phyloP scores from a whole-genome alignment of 1,139 yeast species.

The Nakaseomyces kungkrabaensis region DNA sequence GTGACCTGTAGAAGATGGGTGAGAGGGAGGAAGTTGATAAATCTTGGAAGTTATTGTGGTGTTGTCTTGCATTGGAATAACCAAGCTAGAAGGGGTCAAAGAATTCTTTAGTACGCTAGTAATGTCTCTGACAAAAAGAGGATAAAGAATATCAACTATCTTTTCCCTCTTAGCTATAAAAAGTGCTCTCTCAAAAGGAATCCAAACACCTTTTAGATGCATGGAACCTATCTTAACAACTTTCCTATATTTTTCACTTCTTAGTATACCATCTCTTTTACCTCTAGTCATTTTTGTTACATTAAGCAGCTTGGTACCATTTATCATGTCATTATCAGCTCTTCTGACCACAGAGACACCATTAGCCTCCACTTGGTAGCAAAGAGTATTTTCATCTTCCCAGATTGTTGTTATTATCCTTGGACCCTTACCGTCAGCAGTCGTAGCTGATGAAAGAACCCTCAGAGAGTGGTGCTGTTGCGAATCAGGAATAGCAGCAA shows the following conservation, averaged over 20 bases:
- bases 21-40: background rate
- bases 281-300: conserved; percentile 96
- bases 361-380: conserved; percentile 92
- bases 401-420: conserved; percentile 91
- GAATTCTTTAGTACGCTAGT: conserved; percentile 4
- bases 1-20: background rate
- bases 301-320: conserved; percentile 85
- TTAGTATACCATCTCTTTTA: conserved; percentile 85
- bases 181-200: conserved; percentile 87
- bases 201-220: conserved; percentile 98
- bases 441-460: background rate
- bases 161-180: conserved; percentile 88
- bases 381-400: conserved; percentile 92
- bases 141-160: conserved; percentile 76
- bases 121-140: conserved; percentile 71
- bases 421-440: conserved; percentile 35
- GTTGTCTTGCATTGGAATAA: conserved; percentile 2
- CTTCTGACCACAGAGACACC: conserved; percentile 87
- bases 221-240: conserved; percentile 94
- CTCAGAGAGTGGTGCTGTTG: background rate
- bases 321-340: conserved; percentile 87
- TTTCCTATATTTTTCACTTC: conserved; percentile 79
- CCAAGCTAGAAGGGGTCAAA: conserved; percentile 2
- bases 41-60: background rate
- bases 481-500: conserved; percentile 2